Base-by-base conservation (phyloP, 1,284 basidiomycete species). In the Ustilago shanxiensis region DNA sequence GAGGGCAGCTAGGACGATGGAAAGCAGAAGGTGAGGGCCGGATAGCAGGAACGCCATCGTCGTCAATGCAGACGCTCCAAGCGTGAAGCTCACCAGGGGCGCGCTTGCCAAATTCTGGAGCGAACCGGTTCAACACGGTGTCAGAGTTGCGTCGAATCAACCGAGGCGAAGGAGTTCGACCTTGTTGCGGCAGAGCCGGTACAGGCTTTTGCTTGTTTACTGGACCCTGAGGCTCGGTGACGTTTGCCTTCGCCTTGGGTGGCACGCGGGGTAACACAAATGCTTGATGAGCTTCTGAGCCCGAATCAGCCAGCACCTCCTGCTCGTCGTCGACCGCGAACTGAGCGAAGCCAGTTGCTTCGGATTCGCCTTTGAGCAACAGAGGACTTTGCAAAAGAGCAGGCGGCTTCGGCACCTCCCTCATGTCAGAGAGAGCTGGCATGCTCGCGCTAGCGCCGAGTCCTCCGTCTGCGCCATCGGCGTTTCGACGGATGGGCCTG, bases 21-120 rank as follows among this genome's bases (percentile, higher is more conserved):
- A 76, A 76, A 7, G 73, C 73, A 20, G 73, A 76, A 8, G 65
- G 37, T 10, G 65, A 55, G 2, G 73, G 65, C 1, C 73, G 64
- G 22, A 76, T 72, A 18, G 73, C 58, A n/a, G 73, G 73, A 24
- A 72, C 52, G 14, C 73, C 68, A 10, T 66, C 51, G 11, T 61
- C 33, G 24, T 76, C 59, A 50, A 76, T 65, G 41, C 64, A 66
- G 49, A 76, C 73, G 58, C 68, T 76, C 73, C 73, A 76, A 13
- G 73, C 73, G 28, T 76, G 68, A 18, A 76, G 65, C 53, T 76
- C 73, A 24, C 73, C 73, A 4, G 68, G 73, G 1, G 54, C 57
- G 18, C 68, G 60, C 55, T 66, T 76, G 49, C 65, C 57, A 16
- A 60, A 55, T 7, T 63, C 64, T 10, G 54, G 53, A 14, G 58